Percentiles rank a stretch among this genome's conserved stretches.
Evolutionary conservation across 2,329 filamentous ascomycete genomes (phyloP).

Genomic region (Sclerotinia subarctica): DNA sequence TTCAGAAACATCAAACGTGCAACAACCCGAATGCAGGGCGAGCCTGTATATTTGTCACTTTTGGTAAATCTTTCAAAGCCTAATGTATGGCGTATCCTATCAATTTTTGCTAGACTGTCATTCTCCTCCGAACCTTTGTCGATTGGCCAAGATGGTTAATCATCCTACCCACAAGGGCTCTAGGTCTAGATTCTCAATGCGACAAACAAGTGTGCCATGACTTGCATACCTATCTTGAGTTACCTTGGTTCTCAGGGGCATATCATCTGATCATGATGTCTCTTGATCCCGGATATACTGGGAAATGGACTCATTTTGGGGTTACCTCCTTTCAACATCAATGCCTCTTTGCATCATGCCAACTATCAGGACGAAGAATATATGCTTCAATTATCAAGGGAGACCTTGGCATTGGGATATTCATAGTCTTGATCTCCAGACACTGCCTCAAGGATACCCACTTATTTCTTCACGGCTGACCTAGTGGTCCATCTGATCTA

Average conservation of each 20-base stretch:
- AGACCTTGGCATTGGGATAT: not conserved
- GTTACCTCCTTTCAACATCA: not conserved
- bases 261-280: conserved; percentile 15
- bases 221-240: conserved; percentile 17
- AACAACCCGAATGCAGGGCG: not conserved
- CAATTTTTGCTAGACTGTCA: conserved; percentile 1
- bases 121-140: not conserved
- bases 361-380: not conserved
- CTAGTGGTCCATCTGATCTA: conserved; percentile 12
- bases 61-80: not conserved
- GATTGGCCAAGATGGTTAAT: not conserved
- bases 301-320: not conserved
- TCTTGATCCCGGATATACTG: conserved; percentile 6
- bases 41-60: conserved; percentile 6
- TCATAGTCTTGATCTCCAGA: not conserved
- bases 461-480: conserved; percentile 4
- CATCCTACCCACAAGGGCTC: not conserved
- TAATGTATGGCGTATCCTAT: not conserved
- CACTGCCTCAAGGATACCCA: not conserved
- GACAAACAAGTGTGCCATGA: conserved; percentile 1
- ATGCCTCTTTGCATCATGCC: not conserved
- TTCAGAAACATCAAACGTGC: not conserved
- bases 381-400: not conserved
- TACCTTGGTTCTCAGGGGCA: not conserved
- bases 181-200: not conserved